These are phyloP conservation scores for Fraxinus albicans DNA, from an alignment of 305 asterid species.

Conservation along the genomic window DNA sequence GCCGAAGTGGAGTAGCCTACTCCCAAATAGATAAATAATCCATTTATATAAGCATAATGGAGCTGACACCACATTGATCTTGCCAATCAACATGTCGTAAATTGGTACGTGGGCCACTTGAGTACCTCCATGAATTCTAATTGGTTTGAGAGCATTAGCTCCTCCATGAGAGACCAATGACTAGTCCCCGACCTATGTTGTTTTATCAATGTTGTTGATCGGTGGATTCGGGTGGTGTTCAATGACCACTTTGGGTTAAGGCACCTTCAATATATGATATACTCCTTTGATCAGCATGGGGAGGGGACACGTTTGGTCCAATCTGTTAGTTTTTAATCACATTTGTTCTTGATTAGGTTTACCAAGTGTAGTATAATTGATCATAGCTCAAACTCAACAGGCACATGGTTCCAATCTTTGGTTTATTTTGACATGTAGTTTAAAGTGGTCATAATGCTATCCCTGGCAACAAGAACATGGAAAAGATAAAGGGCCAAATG, in stretches of 20 bases:
- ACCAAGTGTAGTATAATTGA: not conserved
- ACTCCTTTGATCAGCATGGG: not conserved
- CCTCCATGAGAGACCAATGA: too few species aligned
- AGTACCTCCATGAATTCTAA: too few species aligned
- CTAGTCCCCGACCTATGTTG: not conserved
- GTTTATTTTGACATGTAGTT: not conserved
- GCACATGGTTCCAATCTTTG: not conserved
- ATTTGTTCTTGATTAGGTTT: not conserved
- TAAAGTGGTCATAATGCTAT: not conserved
- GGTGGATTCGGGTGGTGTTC: not conserved
- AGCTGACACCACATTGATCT: not conserved
- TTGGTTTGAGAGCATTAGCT: too few species aligned
- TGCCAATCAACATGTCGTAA: too few species aligned
- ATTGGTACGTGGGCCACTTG: too few species aligned
- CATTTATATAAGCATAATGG: not conserved
- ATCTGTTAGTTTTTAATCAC: not conserved
- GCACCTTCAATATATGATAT: not conserved
- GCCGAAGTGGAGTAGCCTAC: not conserved
- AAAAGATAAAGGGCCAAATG: not conserved
- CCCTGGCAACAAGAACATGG: not conserved
- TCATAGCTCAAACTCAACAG: not conserved
- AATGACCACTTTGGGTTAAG: not conserved
- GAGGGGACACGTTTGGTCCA: too few species aligned
- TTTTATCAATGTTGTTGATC: not conserved
- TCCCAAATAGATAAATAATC: not conserved